Evolutionary conservation across 345 rosid species (phyloP).

Genomic region (Bruguiera parviflora): DNA sequence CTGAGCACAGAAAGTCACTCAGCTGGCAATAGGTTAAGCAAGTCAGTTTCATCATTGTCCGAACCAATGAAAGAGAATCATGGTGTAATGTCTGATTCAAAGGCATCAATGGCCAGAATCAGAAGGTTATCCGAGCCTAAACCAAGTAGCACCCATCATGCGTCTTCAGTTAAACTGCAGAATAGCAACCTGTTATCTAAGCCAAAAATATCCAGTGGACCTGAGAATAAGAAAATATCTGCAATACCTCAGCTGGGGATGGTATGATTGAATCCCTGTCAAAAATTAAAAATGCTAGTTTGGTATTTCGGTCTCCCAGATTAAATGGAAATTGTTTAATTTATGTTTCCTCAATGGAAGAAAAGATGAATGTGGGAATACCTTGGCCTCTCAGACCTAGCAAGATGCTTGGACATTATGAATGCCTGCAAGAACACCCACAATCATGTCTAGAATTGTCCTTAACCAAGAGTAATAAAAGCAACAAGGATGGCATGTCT

Average conservation of each 20-base stretch:
- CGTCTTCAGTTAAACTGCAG: constrained; percentile 48
- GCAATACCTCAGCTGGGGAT: constrained; percentile 60
- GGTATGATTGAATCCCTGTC: constrained; percentile 62
- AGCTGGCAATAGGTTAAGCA: constrained; percentile 48
- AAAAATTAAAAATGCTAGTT: constrained; percentile 22
- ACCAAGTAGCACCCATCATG: constrained; percentile 34
- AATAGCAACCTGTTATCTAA: constrained; percentile 39
- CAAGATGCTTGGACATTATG: constrained; percentile 82
- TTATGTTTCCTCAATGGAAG: constrained; percentile 3
- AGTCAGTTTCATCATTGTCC: constrained; percentile 61
- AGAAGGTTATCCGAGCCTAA: constrained; percentile 87
- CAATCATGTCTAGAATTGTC: background rate
- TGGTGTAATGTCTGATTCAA: constrained; percentile 42
- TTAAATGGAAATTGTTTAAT: constrained; percentile 1
- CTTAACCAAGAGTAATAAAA: background rate
- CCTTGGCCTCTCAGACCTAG: constrained; percentile 79
- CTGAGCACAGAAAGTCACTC: constrained; percentile 47
- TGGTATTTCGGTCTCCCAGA: constrained; percentile 9
- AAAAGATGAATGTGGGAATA: constrained; percentile 19
- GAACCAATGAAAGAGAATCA: constrained; percentile 51
- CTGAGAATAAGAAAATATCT: constrained; percentile 70
- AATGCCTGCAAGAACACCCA: constrained; percentile 62
- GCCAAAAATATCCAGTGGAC: constrained; percentile 40
- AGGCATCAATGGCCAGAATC: constrained; percentile 57
- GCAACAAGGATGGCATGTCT: background rate